Percentiles rank a stretch among this genome's conserved stretches.
Conservation (phyloP, 108 stramenopile species). For the Cyclotella atomus region DNA sequence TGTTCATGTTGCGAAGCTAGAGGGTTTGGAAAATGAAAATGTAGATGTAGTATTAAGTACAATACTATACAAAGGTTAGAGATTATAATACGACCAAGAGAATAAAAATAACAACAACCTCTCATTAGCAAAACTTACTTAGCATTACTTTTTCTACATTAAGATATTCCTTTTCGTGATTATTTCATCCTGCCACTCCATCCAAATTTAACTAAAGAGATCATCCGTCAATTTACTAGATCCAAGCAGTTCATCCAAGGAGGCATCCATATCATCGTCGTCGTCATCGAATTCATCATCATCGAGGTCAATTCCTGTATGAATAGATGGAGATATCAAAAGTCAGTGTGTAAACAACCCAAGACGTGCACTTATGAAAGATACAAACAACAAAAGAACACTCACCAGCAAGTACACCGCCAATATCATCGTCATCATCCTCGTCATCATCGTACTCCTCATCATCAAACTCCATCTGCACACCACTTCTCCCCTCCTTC, state of each 20-base stretch:
- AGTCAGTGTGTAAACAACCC: background rate
- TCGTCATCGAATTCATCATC: slow-evolving; percentile 59
- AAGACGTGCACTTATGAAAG: background rate
- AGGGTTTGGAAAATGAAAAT: too few species aligned
- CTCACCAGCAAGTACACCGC: slow-evolving; percentile 23
- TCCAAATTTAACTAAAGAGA: slow-evolving; percentile 78
- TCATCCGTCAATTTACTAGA: slow-evolving; percentile 72
- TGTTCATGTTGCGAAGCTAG: too few species aligned
- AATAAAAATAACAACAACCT: too few species aligned
- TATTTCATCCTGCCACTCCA: too few species aligned
- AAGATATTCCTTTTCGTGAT: too few species aligned
- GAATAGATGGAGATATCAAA: background rate
- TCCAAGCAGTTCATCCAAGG: slow-evolving; percentile 79
- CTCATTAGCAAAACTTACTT: too few species aligned
- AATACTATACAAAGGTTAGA: too few species aligned
- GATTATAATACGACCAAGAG: too few species aligned
- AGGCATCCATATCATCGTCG: slow-evolving; percentile 69
- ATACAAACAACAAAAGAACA: background rate
- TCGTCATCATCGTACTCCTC: slow-evolving; percentile 57
- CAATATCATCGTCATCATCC: slow-evolving; percentile 51
- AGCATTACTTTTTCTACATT: too few species aligned
- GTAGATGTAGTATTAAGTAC: too few species aligned
- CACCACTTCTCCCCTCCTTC: slow-evolving; percentile 8
- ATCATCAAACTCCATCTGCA: slow-evolving; percentile 34
- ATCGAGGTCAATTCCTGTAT: slow-evolving; percentile 41